These are phyloP conservation scores for Yamadazyma philogaea DNA, from an alignment of 805 yeast species.

Conservation along the genomic window DNA sequence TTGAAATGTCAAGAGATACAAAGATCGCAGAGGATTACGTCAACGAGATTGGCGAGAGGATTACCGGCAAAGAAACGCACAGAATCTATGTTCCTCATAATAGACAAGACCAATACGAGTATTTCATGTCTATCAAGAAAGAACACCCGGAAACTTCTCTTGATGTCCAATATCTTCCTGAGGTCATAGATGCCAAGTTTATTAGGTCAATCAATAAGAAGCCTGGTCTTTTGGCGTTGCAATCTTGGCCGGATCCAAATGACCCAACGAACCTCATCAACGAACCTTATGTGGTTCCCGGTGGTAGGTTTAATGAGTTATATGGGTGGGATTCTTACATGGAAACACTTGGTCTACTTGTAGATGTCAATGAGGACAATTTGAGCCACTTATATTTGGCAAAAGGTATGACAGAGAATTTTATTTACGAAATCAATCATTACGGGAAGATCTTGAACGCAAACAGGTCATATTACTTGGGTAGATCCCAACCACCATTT, in stretches of 20 bases:
- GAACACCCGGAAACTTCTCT: conserved; percentile 55
- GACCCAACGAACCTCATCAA: conserved; percentile 55
- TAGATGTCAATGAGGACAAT: conserved; percentile 41
- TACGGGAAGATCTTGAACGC: conserved; percentile 95
- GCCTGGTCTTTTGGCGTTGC: conserved; percentile 86
- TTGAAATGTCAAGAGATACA: conserved; percentile 72
- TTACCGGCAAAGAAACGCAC: conserved; percentile 53
- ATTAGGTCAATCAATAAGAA: conserved; percentile 71
- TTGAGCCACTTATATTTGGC: conserved; percentile 61
- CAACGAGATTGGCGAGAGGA: conserved; percentile 29
- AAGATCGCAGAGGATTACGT: conserved; percentile 56
- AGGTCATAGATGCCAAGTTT: conserved; percentile 69
- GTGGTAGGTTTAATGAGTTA: conserved; percentile 93
- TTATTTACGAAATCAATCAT: conserved; percentile 82
- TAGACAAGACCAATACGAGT: conserved; percentile 70
- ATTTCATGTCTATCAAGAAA: conserved; percentile 53
- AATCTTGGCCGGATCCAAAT: conserved; percentile 57
- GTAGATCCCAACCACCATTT: conserved; percentile 96
- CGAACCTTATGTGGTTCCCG: conserved; percentile 91
- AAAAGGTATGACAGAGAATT: conserved; percentile 87
- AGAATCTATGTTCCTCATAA: conserved; percentile 74
- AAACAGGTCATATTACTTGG: conserved; percentile 83
- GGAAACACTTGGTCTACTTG: conserved; percentile 78
- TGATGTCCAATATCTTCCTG: conserved; percentile 76
- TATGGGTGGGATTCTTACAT: conserved; percentile 99